These are phyloP conservation scores for Dendrostoma leiphaemia DNA, from an alignment of 2,329 filamentous ascomycete genomes.

Conservation along the genomic window DNA sequence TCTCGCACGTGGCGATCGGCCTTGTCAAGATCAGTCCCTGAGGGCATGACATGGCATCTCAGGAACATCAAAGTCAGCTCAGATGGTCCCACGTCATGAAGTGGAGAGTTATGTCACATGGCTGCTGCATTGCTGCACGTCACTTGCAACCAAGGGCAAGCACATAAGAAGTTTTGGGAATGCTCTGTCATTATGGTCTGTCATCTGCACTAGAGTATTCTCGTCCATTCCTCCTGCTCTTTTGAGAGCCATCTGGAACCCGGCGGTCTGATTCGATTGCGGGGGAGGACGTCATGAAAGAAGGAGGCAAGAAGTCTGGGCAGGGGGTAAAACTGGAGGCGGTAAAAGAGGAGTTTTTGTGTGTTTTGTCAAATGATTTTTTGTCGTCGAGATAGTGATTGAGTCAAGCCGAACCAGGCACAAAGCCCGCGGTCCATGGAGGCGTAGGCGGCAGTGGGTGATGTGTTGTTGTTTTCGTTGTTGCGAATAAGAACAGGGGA, in stretches of 20 bases:
- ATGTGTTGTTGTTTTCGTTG: slow-evolving; percentile 6
- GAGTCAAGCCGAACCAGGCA: slow-evolving; percentile 1
- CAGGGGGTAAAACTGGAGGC: slow-evolving; percentile 4
- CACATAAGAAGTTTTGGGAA: neutral
- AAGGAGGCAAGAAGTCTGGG: slow-evolving; percentile 8
- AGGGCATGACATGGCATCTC: slow-evolving; percentile 1
- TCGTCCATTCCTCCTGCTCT: slow-evolving; percentile 11
- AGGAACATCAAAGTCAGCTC: neutral
- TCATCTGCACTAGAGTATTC: slow-evolving; percentile 19
- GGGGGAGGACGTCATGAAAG: slow-evolving; percentile 12
- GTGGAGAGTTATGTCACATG: neutral
- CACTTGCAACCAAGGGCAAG: neutral
- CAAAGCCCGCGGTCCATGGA: neutral
- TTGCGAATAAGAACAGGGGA: slow-evolving; percentile 7
- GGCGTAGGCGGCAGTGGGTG: slow-evolving; percentile 10
- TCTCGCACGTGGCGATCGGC: slow-evolving; percentile 5
- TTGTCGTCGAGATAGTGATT: slow-evolving; percentile 13
- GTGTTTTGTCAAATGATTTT: neutral
- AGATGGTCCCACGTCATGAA: neutral
- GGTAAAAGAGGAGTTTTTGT: slow-evolving; percentile 12
- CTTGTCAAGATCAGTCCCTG: neutral
- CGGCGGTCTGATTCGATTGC: neutral
- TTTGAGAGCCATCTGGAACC: slow-evolving; percentile 11
- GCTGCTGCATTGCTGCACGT: neutral
- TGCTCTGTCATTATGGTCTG: slow-evolving; percentile 18